These are phyloP conservation scores for Pyrus hybrid DNA, from an alignment of 331 rosid genomes.

Conservation along the genomic window DNA sequence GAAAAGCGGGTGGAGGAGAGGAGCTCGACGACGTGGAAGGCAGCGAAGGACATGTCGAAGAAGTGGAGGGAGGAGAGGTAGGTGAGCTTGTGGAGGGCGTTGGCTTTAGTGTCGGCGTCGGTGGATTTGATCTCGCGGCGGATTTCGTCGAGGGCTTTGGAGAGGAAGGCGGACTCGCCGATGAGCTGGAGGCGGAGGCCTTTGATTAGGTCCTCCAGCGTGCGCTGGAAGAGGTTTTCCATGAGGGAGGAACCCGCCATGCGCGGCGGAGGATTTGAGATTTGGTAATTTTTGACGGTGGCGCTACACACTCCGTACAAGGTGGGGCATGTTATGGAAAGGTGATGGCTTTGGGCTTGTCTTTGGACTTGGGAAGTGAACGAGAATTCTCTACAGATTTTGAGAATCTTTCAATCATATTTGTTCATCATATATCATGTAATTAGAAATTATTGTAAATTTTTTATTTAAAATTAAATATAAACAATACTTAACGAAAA, in stretches of 20 bases:
- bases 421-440: no score
- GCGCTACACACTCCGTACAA: neutral
- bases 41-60: constrained; percentile 82
- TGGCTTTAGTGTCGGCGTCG: constrained; percentile 62
- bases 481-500: no score
- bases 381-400: no score
- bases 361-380: no score
- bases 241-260: constrained; percentile 79
- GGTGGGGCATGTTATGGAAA: neutral
- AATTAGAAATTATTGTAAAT: no score
- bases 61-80: constrained; percentile 63
- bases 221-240: constrained; percentile 87
- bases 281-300: neutral
- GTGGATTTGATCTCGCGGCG: constrained; percentile 87
- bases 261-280: neutral
- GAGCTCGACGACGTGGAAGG: constrained; percentile 89
- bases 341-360: neutral
- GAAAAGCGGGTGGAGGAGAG: constrained; percentile 68
- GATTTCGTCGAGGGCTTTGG: constrained; percentile 76
- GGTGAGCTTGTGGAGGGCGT: constrained; percentile 70
- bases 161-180: constrained; percentile 55
- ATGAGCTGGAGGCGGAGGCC: constrained; percentile 56
- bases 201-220: constrained; percentile 69
- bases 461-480: no score
- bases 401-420: no score